A percentile compares a stretch with the other conserved stretches of the same genome.
These are phyloP conservation scores for Zygosaccharomyces pseudobailii DNA, from an alignment of 1,139 yeast genomes.

Conservation along the genomic window DNA sequence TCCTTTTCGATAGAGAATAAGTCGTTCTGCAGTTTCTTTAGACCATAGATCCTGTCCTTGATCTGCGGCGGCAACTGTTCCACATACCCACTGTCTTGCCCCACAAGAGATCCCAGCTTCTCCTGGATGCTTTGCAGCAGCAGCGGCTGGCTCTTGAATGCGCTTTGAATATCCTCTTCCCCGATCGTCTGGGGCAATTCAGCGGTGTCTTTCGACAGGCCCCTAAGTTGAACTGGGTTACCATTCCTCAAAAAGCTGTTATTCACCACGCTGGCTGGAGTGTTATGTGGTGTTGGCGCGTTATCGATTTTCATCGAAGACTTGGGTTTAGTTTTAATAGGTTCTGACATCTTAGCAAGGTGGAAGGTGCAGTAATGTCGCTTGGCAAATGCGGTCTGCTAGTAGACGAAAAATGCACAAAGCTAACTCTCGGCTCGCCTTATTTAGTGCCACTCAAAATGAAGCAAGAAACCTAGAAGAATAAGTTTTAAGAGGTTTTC, in stretches of 20 bases:
- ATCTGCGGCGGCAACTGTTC: conserved; percentile 71
- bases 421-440: background rate
- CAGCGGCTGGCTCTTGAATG: conserved; percentile 28
- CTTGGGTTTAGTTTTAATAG: conserved; percentile 33
- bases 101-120: conserved; percentile 77
- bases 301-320: conserved; percentile 62
- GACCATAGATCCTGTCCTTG: conserved; percentile 72
- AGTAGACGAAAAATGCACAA: background rate
- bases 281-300: conserved; percentile 98
- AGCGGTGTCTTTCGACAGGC: conserved; percentile 40
- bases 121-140: conserved; percentile 70
- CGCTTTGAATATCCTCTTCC: conserved; percentile 47
- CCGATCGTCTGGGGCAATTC: conserved; percentile 63
- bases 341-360: conserved; percentile 26
- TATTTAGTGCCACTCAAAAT: background rate
- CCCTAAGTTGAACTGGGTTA: conserved; percentile 55
- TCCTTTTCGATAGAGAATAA: conserved; percentile 84
- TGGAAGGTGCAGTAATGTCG: background rate
- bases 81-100: conserved; percentile 82
- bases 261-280: conserved; percentile 80
- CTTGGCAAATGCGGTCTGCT: background rate
- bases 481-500: background rate
- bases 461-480: background rate
- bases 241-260: conserved; percentile 68
- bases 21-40: conserved; percentile 78